These are phyloP conservation scores for Hemerocallis citrina DNA, from an alignment of 106 monocot genomes.

Conservation along the genomic window DNA sequence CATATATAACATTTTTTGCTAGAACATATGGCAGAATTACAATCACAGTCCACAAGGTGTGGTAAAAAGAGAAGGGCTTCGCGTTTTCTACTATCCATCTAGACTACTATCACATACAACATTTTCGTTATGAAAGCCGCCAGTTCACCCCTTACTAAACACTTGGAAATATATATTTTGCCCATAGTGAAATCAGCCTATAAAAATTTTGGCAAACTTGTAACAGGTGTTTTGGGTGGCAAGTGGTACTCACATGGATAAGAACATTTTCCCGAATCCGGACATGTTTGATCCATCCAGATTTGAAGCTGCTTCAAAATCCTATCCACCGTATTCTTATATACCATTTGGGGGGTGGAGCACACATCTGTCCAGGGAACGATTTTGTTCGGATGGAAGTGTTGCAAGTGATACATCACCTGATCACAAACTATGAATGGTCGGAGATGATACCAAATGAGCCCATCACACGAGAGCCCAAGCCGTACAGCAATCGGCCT, in stretches of 20 bases:
- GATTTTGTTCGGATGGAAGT: conserved; percentile 9
- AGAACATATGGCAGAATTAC: no score
- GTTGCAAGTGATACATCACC: conserved; percentile 8
- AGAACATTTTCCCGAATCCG: conserved; percentile 15
- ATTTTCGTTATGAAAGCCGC: no score
- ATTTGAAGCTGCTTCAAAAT: conserved; percentile 3
- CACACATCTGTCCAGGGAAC: conserved; percentile 6
- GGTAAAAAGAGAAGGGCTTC: no score
- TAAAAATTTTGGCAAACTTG: no score
- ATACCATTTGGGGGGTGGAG: conserved; percentile 14
- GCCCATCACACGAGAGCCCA: conserved; percentile 8
- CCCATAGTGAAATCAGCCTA: no score
- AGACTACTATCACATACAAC: no score
- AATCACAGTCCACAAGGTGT: no score
- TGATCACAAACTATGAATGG: conserved; percentile 15
- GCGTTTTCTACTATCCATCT: no score
- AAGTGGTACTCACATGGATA: conserved; percentile 14
- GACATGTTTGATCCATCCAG: conserved; percentile 12
- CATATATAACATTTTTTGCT: no score
- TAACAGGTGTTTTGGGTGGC: conserved; percentile 19
- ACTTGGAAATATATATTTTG: no score
- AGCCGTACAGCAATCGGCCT: conserved; percentile 15
- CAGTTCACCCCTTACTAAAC: no score
- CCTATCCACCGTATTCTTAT: conserved; percentile 12
- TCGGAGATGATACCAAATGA: conserved; percentile 8